Percentiles rank a stretch among this genome's conserved stretches.
phyloP scores from a whole-genome alignment of 257 asterid genomes.

The Marsdenia floribunda region DNA sequence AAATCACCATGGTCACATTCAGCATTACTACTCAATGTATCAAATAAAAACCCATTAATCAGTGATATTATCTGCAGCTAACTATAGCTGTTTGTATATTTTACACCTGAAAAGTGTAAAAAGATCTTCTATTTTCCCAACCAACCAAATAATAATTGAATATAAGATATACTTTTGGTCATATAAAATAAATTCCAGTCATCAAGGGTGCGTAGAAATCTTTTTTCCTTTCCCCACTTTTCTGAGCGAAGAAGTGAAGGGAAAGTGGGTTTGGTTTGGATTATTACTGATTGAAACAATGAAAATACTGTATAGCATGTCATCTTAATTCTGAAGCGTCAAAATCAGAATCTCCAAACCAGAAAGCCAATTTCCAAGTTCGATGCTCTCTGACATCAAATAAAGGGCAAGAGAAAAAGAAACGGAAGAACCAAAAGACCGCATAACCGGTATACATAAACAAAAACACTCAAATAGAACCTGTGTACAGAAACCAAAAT shows the following conservation, averaged over 20 bases:
- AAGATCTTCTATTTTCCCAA: neutral
- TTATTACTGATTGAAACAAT: conserved; percentile 9
- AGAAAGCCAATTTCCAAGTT: conserved; percentile 25
- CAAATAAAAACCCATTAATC: neutral
- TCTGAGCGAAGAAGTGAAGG: neutral
- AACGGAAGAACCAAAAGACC: conserved; percentile 3
- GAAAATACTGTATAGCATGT: conserved; percentile 23
- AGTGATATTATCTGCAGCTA: conserved; percentile 3
- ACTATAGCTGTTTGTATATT: neutral
- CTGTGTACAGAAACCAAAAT: conserved; percentile 1
- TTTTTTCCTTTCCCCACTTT: neutral
- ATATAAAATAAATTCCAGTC: neutral
- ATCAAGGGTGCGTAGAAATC: neutral
- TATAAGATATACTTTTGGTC: conserved; percentile 2
- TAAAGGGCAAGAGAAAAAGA: conserved; percentile 22
- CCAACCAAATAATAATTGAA: neutral
- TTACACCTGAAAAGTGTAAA: neutral
- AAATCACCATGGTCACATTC: neutral
- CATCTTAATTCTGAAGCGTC: conserved; percentile 37
- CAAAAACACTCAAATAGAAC: conserved; percentile 13
- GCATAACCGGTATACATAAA: neutral
- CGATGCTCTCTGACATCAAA: conserved; percentile 36
- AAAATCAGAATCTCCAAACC: conserved; percentile 46
- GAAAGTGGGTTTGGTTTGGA: conserved; percentile 18
- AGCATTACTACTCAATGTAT: neutral